Percentiles rank a stretch among this genome's conserved stretches.
These are phyloP conservation scores for Euphorbia peplus DNA, from an alignment of 345 rosid genomes.

Conservation along the genomic window DNA sequence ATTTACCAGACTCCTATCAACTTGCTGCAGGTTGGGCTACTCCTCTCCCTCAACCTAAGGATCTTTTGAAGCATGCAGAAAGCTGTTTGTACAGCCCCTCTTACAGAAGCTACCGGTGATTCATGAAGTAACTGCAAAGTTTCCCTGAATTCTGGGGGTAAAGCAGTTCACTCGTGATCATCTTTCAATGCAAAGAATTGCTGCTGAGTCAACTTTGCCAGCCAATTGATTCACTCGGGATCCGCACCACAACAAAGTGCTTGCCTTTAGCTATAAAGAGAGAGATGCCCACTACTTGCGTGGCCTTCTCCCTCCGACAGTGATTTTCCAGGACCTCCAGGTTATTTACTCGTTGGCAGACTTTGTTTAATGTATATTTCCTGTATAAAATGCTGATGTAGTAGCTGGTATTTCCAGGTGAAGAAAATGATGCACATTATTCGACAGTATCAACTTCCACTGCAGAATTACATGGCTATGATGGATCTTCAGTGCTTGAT, in stretches of 20 bases:
- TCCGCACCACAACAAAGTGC: constrained; percentile 96
- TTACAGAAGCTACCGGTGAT: constrained; percentile 40
- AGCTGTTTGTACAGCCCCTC: constrained; percentile 90
- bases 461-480: constrained; percentile 94
- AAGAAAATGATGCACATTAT: constrained; percentile 83
- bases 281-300: constrained; percentile 87
- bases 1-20: background rate
- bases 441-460: constrained; percentile 83
- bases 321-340: constrained; percentile 87
- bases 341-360: constrained; percentile 27
- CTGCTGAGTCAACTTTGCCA: background rate
- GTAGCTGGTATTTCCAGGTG: constrained; percentile 43
- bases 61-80: constrained; percentile 74
- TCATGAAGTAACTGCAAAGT: background rate
- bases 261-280: constrained; percentile 79
- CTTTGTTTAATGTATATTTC: background rate
- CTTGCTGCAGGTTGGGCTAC: constrained; percentile 67
- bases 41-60: constrained; percentile 70
- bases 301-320: constrained; percentile 91
- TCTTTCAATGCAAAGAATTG: background rate
- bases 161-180: background rate
- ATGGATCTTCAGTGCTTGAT: constrained; percentile 66
- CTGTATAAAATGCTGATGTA: constrained; percentile 4
- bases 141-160: background rate
- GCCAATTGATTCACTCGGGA: constrained; percentile 38